Base-by-base conservation (phyloP, 352 stramenopile species). In the Phytophthora tubulina region DNA sequence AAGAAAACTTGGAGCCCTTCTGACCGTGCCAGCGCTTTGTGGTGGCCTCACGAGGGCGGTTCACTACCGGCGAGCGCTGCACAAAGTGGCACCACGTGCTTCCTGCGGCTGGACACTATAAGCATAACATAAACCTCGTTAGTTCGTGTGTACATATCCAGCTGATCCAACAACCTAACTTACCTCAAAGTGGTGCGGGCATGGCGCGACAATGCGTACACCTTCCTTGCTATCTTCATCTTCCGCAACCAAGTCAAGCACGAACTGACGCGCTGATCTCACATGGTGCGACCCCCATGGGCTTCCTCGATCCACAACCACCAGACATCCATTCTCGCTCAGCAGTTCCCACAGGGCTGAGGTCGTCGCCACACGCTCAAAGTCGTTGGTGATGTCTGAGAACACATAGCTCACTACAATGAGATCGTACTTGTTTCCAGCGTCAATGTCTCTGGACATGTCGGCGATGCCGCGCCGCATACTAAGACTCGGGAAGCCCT, bases 1-100 rank as follows among this genome's bases (percentile, higher is more conserved):
- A 96, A 42, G 87, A 95, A 53, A 96, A 95, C 76, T 96, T 96
- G 77, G 88, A 89, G 31, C 88, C 87, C 60, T 93, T 91, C 63
- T 96, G 87, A 35, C 87, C 87, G 50, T 93, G 81, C 87, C 87
- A 96, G 63, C 89, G 84, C 85, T 94, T 93, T 2, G 85, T 78
- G 13, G 86, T 94, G 27, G 81, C 78, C 42, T 93, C 86, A 14
- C 87, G 88, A 39, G 89, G 89, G n/a, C 76, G 84, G 44, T 89
- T 78, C 27, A 96, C 87, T 51, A 84, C 75, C 2, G 89, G 89
- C 27, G 88, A 84, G 45, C 89, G 88, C 76, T 96, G 89, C 17
- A 93, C 86, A 64, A 96, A 96, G 59, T 96, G 89, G 41, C 89
- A 96, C 89, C 89, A 96, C 14, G 88, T 94, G 30, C 80, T 87